Evolutionary conservation across 805 yeast genomes (phyloP).

Genomic region (Ogataea populi-albae): DNA sequence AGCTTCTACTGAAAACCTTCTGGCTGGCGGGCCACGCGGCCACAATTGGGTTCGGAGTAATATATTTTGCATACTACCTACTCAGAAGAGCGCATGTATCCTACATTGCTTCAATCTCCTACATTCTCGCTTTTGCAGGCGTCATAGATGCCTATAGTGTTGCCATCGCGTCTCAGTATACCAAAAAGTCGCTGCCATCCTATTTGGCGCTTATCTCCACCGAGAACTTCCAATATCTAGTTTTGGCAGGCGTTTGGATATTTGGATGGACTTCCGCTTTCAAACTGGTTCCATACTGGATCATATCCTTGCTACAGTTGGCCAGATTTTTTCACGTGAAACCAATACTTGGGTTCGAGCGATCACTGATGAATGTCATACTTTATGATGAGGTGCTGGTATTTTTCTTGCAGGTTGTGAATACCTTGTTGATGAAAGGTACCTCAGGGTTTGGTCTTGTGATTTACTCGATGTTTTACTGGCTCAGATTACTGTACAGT

Average conservation of each 20-base stretch:
- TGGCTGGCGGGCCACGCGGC: conserved; percentile 60
- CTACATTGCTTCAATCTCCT: conserved; percentile 48
- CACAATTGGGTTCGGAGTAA: conserved; percentile 43
- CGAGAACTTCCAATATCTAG: conserved; percentile 69
- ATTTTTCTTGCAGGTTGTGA: conserved; percentile 49
- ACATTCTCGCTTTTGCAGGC: conserved; percentile 57
- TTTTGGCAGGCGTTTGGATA: conserved; percentile 57
- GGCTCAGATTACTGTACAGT: conserved; percentile 66
- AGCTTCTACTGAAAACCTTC: conserved; percentile 42
- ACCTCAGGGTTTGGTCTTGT: conserved; percentile 68
- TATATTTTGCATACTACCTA: conserved; percentile 35
- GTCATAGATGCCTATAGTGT: conserved; percentile 49
- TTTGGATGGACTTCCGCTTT: conserved; percentile 62
- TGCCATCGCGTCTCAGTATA: conserved; percentile 58
- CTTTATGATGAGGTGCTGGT: conserved; percentile 61
- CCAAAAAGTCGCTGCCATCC: conserved; percentile 54
- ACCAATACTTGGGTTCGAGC: conserved; percentile 38
- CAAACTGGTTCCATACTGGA: conserved; percentile 58
- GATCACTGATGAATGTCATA: conserved; percentile 42
- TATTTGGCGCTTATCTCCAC: conserved; percentile 64
- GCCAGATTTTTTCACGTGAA: conserved; percentile 39
- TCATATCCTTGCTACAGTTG: conserved; percentile 59
- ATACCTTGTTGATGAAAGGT: conserved; percentile 62
- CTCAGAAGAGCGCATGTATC: conserved; percentile 35
- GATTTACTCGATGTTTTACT: conserved; percentile 56